Evolutionary conservation across 108 stramenopile species (phyloP).

Genomic region (Phaeodactylum tricornutum): DNA sequence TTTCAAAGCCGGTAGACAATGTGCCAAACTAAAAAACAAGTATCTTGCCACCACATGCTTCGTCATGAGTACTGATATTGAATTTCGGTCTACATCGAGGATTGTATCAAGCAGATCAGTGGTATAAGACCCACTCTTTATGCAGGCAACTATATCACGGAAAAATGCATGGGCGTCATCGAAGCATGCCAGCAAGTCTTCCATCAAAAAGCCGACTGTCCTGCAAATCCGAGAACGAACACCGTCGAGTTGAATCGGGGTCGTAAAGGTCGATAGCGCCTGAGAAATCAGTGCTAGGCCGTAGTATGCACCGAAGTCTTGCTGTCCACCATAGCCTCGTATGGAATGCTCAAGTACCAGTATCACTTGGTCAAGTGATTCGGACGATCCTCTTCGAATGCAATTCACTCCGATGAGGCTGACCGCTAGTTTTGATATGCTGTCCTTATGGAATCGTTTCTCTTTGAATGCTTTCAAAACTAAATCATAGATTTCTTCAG

Average conservation of each 20-base stretch:
- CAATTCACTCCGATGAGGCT: conserved; percentile 21
- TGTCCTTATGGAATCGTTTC: conserved; percentile 14
- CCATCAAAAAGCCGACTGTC: conserved; percentile 25
- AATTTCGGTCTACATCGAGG: conserved; percentile 7
- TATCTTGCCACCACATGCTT: conserved; percentile 19
- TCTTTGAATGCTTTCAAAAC: conserved; percentile 18
- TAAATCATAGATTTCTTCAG: conserved; percentile 18
- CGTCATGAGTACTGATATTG: conserved; percentile 11
- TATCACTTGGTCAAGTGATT: conserved; percentile 28
- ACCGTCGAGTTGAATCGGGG: conserved; percentile 5
- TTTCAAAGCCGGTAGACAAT: conserved; percentile 30
- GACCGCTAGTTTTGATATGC: conserved; percentile 24
- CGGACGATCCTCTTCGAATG: conserved; percentile 5
- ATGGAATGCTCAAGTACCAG: conserved; percentile 33
- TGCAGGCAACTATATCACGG: conserved; percentile 16
- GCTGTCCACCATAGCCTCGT: conserved; percentile 18
- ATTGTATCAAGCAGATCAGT: conserved; percentile 21
- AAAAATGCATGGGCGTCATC: conserved; percentile 14
- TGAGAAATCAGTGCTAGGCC: conserved; percentile 48
- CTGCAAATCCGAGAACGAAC: conserved; percentile 1
- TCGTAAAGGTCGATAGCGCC: conserved; percentile 13
- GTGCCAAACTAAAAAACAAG: conserved; percentile 32
- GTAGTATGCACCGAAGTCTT: conserved; percentile 40
- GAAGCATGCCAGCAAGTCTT: conserved; percentile 25
- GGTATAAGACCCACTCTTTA: conserved; percentile 19